phyloP scores from a whole-genome alignment of 345 rosid genomes.

The Turnera subulata region DNA sequence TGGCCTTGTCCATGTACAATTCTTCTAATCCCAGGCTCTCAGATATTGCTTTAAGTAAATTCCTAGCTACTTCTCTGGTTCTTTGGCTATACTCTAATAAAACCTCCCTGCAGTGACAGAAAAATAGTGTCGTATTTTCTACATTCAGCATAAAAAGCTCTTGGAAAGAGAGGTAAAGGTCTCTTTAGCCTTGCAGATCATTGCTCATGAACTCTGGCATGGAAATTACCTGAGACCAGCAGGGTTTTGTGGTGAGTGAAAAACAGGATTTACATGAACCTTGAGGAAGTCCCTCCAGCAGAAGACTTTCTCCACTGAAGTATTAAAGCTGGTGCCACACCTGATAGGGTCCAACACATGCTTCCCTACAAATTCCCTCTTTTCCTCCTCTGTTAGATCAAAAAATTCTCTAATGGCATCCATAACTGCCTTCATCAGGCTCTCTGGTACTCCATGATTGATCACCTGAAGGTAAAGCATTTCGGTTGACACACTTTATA shows the following conservation, averaged over 20 bases:
- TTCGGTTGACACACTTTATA: no score
- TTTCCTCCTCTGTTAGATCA: conserved; percentile 48
- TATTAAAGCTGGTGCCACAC: conserved; percentile 54
- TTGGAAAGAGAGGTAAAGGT: background rate
- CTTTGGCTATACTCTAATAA: conserved; percentile 27
- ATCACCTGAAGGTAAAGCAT: conserved; percentile 32
- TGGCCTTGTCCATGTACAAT: conserved; percentile 21
- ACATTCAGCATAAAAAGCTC: no score
- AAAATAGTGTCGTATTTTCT: background rate
- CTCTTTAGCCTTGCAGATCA: no score
- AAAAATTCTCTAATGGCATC: conserved; percentile 33
- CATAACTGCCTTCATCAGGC: conserved; percentile 28
- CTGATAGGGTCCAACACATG: conserved; percentile 49
- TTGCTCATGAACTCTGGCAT: background rate
- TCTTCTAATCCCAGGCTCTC: conserved; percentile 47
- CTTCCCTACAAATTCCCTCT: conserved; percentile 36
- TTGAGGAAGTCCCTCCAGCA: conserved; percentile 58
- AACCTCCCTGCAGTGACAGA: conserved; percentile 24
- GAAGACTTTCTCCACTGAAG: conserved; percentile 33
- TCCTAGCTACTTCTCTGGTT: conserved; percentile 28
- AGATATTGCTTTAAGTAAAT: conserved; percentile 39
- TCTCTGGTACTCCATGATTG: conserved; percentile 49
- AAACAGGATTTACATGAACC: conserved; percentile 36
- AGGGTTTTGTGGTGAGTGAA: conserved; percentile 46
- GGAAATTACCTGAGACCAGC: conserved; percentile 33